A percentile compares a stretch with the other conserved stretches of the same genome.
phyloP scores from a whole-genome alignment of 768 basidiomycete genomes.

The Naganishia onofrii region DNA sequence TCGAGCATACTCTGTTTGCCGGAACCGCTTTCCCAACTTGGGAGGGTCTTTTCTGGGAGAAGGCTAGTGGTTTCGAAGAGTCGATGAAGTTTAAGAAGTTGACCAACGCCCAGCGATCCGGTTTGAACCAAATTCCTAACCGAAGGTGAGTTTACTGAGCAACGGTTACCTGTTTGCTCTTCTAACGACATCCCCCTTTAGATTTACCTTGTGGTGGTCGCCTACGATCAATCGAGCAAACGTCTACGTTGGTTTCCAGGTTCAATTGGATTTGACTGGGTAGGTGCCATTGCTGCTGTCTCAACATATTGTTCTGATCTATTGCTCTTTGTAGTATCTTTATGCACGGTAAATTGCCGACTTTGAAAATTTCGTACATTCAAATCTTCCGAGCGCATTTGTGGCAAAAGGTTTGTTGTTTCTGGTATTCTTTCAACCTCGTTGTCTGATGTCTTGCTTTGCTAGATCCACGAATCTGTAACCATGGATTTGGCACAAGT shows the following conservation, averaged over 20 bases:
- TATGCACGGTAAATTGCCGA: slow-evolving; percentile 88
- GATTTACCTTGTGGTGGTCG: slow-evolving; percentile 98
- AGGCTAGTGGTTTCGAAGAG: slow-evolving; percentile 69
- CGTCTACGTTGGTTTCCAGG: slow-evolving; percentile 98
- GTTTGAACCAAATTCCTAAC: slow-evolving; percentile 96
- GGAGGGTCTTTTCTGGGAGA: slow-evolving; percentile 98
- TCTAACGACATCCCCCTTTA: slow-evolving; percentile 41
- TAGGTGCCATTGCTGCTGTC: slow-evolving; percentile 72
- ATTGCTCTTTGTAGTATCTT: slow-evolving; percentile 29
- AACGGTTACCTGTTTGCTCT: no score
- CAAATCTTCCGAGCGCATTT: slow-evolving; percentile 99
- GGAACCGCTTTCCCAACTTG: slow-evolving; percentile 91
- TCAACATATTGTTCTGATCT: slow-evolving; percentile 45
- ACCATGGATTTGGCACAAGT: slow-evolving; percentile 53
- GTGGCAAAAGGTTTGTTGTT: slow-evolving; percentile 75
- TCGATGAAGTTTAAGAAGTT: slow-evolving; percentile 58
- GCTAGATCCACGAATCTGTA: slow-evolving; percentile 62
- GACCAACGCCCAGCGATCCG: slow-evolving; percentile 96
- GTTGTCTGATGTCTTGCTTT: not conserved
- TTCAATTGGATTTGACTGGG: slow-evolving; percentile 91
- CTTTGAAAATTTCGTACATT: slow-evolving; percentile 96
- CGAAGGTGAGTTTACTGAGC: slow-evolving; percentile 56
- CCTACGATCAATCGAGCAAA: slow-evolving; percentile 99
- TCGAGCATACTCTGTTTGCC: slow-evolving; percentile 96
- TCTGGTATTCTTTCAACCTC: no score